These are phyloP conservation scores for Raphanus hybrid DNA, from an alignment of 441 rosid genomes.

Conservation along the genomic window DNA sequence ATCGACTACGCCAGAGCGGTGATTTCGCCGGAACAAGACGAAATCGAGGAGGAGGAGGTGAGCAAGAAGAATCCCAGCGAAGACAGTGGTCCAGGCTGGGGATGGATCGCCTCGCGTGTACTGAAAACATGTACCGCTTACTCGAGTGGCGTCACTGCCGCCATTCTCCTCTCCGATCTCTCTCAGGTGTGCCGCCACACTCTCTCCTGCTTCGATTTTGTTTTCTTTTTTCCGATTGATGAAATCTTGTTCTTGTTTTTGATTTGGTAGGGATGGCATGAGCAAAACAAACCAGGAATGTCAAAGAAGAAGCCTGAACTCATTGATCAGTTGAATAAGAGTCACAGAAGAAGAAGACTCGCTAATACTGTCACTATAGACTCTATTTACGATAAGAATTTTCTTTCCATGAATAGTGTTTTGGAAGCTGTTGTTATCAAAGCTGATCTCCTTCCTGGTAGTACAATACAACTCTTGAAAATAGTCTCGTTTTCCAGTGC, in stretches of 20 bases:
- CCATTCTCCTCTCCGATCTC: slow-evolving; percentile 81
- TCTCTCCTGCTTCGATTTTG: slow-evolving; percentile 8
- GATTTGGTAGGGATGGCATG: slow-evolving; percentile 73
- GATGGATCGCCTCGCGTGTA: slow-evolving; percentile 79
- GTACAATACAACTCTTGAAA: too few relatives aligned
- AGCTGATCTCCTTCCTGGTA: slow-evolving; percentile 80
- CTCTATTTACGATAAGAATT: slow-evolving; percentile 82
- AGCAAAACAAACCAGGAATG: slow-evolving; percentile 60
- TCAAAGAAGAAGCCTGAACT: slow-evolving; percentile 76
- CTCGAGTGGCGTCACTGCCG: slow-evolving; percentile 88
- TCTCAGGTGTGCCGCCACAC: slow-evolving; percentile 53
- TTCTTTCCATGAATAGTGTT: slow-evolving; percentile 67
- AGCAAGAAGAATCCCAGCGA: slow-evolving; percentile 32
- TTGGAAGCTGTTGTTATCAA: slow-evolving; percentile 82
- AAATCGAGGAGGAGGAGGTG: slow-evolving; percentile 26
- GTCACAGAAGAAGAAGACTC: slow-evolving; percentile 71
- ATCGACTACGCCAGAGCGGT: slow-evolving; percentile 67
- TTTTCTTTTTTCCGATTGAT: neutral
- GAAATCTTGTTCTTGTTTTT: neutral
- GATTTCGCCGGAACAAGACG: slow-evolving; percentile 52
- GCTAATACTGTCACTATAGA: slow-evolving; percentile 77
- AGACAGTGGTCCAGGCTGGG: slow-evolving; percentile 68
- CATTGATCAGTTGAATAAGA: slow-evolving; percentile 64
- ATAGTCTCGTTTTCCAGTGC: too few relatives aligned
- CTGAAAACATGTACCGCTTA: slow-evolving; percentile 80